These are phyloP conservation scores for Cordyceps militaris DNA, from an alignment of 2,329 filamentous ascomycete species.

Conservation along the genomic window DNA sequence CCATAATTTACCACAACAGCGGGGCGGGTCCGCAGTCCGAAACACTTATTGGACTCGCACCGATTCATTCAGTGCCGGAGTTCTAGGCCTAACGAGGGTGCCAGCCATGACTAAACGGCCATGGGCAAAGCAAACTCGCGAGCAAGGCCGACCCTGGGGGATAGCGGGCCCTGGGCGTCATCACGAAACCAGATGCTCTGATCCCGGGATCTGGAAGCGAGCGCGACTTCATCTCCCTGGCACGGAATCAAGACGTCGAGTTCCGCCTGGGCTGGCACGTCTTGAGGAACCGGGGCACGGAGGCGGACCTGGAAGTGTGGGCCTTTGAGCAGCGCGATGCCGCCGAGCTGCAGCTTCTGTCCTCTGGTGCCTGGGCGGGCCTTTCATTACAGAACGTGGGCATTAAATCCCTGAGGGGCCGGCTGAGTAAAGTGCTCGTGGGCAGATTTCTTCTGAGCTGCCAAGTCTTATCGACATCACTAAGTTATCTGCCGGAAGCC, in stretches of 20 bases:
- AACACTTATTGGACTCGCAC: no score
- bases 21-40: no score
- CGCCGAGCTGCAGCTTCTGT: slow-evolving; percentile 38
- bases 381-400: slow-evolving; percentile 35
- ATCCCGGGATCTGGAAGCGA: slow-evolving; percentile 1
- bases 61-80: no score
- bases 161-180: slow-evolving; percentile 37
- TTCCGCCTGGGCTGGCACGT: slow-evolving; percentile 49
- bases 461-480: slow-evolving; percentile 37
- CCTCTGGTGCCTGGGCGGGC: slow-evolving; percentile 30
- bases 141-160: neutral
- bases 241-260: slow-evolving; percentile 40
- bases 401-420: slow-evolving; percentile 37
- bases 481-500: slow-evolving; percentile 26
- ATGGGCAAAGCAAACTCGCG: no score
- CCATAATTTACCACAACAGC: no score
- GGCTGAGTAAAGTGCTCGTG: slow-evolving; percentile 45
- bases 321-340: slow-evolving; percentile 30
- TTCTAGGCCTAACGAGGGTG: no score
- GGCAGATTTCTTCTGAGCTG: slow-evolving; percentile 40
- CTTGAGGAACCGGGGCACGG: slow-evolving; percentile 38
- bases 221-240: neutral
- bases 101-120: no score
- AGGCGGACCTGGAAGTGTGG: slow-evolving; percentile 21
- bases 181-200: slow-evolving; percentile 44